A percentile compares a stretch with the other conserved stretches of the same genome.
These are phyloP conservation scores for Cryptococcus hybrid DNA, from an alignment of 1,284 basidiomycete genomes.

Conservation along the genomic window DNA sequence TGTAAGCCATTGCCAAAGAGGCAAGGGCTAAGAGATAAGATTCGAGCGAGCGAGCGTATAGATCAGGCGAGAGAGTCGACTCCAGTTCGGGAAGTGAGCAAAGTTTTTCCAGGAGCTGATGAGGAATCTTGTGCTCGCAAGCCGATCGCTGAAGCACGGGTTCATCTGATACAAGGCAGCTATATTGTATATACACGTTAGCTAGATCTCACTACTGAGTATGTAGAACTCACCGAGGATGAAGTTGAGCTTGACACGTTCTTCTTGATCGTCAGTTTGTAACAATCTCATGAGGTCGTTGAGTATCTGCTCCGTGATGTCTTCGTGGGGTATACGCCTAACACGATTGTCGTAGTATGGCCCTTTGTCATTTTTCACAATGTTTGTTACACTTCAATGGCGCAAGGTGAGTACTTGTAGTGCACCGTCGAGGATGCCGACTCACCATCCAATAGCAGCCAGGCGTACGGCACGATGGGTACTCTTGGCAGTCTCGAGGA, in stretches of 20 bases:
- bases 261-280: conserved; percentile 31
- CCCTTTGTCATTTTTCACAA: conserved; percentile 37
- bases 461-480: not conserved
- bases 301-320: conserved; percentile 25
- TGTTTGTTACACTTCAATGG: conserved; percentile 40
- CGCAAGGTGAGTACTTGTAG: conserved; percentile 15
- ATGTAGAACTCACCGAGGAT: conserved; percentile 57
- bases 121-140: conserved; percentile 14
- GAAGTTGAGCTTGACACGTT: conserved; percentile 58
- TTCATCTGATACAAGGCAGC: conserved; percentile 72
- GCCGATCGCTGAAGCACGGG: conserved; percentile 57
- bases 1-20: conserved; percentile 65
- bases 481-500: too few relatives aligned
- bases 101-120: not conserved
- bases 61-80: not conserved
- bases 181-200: conserved; percentile 36
- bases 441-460: conserved; percentile 42
- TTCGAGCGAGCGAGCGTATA: not conserved
- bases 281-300: conserved; percentile 32
- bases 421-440: conserved; percentile 4
- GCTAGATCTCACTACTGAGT: conserved; percentile 21
- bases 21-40: conserved; percentile 64
- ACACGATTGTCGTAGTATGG: conserved; percentile 10
- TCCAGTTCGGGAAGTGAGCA: not conserved
- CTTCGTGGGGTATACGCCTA: conserved; percentile 13